Evolutionary conservation across 345 rosid genomes (phyloP).

Genomic region (Arabidopsis thaliana): TAIR10.1 NC_003071.7:16565001-16565500

Average conservation of each 20-base stretch:
- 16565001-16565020: not conserved
- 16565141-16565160: not conserved
- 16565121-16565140: not conserved
- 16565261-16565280: constrained; percentile 7
- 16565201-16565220: constrained; percentile 5
- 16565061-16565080: not conserved
- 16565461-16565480: constrained; percentile 37
- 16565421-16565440: constrained; percentile 8
- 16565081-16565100: not conserved
- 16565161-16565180: not conserved
- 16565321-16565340: not conserved
- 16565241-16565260: constrained; percentile 19
- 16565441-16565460: constrained; percentile 29
- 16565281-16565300: not conserved
- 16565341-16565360: not conserved
- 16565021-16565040: not conserved
- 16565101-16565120: not conserved
- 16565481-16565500: constrained; percentile 28
- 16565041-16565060: not conserved
- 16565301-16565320: not conserved
- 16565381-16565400: not conserved
- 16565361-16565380: not conserved
- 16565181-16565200: not conserved
- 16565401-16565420: constrained; percentile 18
- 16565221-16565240: constrained; percentile 11